Base-by-base conservation (phyloP, 2,329 filamentous ascomycete species). In the Arthrocladium fulminans region DNA sequence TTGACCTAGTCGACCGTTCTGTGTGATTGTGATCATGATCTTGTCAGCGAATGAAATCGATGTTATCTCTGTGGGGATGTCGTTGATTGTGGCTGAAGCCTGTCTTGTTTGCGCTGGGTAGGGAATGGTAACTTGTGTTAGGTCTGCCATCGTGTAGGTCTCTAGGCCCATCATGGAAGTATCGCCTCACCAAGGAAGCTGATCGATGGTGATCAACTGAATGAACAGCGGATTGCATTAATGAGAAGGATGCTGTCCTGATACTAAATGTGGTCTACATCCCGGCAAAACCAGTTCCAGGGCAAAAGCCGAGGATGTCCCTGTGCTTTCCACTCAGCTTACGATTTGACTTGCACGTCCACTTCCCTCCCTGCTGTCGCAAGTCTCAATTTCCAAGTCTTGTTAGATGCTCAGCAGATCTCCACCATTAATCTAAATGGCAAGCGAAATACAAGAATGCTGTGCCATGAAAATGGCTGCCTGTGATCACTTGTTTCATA, bases 1-100 rank as follows among this genome's bases (percentile, higher is more conserved):
- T 74, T 97, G 92, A 17, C 86, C 85, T 40, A 97, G 70, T 51
- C 83, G 79, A 5, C 89, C 90, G 52, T 83, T 79, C 68, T 97
- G 92, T 0, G 86, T 86, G 51, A 97, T 76, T 1, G 88, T 96
- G 54, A 98, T 72, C 59, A 98, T 70, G 59, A 98, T 88, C 67
- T 88, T 94, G 75, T 97, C 92, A 7, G 82, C 76, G 67, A 97
- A 97, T 59, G 75, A 79, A 47, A 88, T 73, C 9, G 76, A 75
- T 32, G 80, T 81, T 27, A 86, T 82, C 55, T 88, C 80, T 1
- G 92, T 97, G 29, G 74, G 65, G 19, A 83, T 65, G 24, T 80
- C 81, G 53, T 83, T 79, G 52, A 96, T 79, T 2, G 72, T 63
- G 2, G 83, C 82, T 1, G 73, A 72, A 12, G 73, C 73, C 52